Evolutionary conservation across 192 early-diverging fungal species (phyloP).

Genomic region (Lunasporangiospora selenospora): DNA sequence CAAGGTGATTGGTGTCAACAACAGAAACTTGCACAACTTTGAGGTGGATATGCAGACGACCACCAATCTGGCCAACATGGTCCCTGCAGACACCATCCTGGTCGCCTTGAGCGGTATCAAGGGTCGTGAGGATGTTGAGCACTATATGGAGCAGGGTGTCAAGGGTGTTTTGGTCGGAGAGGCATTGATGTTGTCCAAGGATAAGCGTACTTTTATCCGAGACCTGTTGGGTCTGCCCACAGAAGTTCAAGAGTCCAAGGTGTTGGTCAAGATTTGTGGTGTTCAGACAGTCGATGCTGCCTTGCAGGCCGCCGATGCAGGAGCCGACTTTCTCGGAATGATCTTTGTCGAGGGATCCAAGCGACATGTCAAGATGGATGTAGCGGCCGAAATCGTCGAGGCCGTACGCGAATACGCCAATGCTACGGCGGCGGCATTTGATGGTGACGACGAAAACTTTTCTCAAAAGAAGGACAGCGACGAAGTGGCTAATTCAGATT

Average conservation of each 20-base stretch:
- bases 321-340: conserved; percentile 93
- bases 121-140: conserved; percentile 79
- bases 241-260: conserved; percentile 25
- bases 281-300: conserved; percentile 85
- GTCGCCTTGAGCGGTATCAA: conserved; percentile 94
- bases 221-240: conserved; percentile 61
- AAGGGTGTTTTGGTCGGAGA: conserved; percentile 92
- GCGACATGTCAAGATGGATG: conserved; percentile 72
- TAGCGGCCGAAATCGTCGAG: conserved; percentile 75
- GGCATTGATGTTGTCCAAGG: conserved; percentile 86
- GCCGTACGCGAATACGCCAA: conserved; percentile 60
- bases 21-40: conserved; percentile 97
- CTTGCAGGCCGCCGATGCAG: conserved; percentile 70
- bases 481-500: conserved; percentile 43
- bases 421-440: conserved; percentile 21
- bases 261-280: conserved; percentile 94
- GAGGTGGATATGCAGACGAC: conserved; percentile 93
- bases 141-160: conserved; percentile 80
- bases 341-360: conserved; percentile 88
- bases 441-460: neutral
- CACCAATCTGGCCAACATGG: conserved; percentile 75
- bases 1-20: conserved; percentile 96
- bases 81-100: conserved; percentile 76
- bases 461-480: neutral
- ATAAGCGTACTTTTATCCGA: conserved; percentile 79